These are phyloP conservation scores for Exophiala phaeomuriformis DNA, from an alignment of 2,329 filamentous ascomycete species.

Conservation along the genomic window DNA sequence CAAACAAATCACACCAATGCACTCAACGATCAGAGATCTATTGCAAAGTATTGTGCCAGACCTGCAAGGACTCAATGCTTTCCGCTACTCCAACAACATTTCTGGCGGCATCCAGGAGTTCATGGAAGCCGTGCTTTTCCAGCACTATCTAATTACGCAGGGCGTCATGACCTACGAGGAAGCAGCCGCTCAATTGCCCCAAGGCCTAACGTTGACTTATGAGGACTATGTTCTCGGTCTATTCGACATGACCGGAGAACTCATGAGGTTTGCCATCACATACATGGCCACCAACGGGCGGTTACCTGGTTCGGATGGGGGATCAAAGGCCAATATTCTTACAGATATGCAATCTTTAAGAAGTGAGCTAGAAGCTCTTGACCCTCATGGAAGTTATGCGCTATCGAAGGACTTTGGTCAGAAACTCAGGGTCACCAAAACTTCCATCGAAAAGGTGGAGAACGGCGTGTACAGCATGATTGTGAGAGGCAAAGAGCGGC, in stretches of 20 bases:
- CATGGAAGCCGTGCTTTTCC: constrained; percentile 83
- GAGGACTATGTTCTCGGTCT: constrained; percentile 86
- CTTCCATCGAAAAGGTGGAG: constrained; percentile 91
- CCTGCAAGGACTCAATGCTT: constrained; percentile 67
- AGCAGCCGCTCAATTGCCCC: constrained; percentile 40
- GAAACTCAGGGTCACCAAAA: constrained; percentile 80
- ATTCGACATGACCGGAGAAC: constrained; percentile 88
- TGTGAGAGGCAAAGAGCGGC: constrained; percentile 79
- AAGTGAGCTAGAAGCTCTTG: constrained; percentile 66
- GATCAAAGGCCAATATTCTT: constrained; percentile 56
- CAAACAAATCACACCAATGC: constrained; percentile 62
- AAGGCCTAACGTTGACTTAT: constrained; percentile 58
- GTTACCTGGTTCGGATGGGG: constrained; percentile 17
- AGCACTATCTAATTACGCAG: constrained; percentile 76
- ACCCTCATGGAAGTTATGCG: constrained; percentile 47
- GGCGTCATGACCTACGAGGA: constrained; percentile 62
- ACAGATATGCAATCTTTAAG: constrained; percentile 73
- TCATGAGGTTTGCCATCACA: constrained; percentile 95
- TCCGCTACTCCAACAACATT: constrained; percentile 73
- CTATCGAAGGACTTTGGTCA: constrained; percentile 59
- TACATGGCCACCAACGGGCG: constrained; percentile 59
- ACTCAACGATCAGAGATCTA: constrained; percentile 62
- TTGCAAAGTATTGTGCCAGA: constrained; percentile 64
- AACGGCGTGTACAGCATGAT: constrained; percentile 78
- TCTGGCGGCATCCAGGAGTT: constrained; percentile 82